A percentile compares a stretch with the other conserved stretches of the same genome.
phyloP scores from a whole-genome alignment of 2,329 filamentous ascomycete genomes.

The Alternaria solani region DNA sequence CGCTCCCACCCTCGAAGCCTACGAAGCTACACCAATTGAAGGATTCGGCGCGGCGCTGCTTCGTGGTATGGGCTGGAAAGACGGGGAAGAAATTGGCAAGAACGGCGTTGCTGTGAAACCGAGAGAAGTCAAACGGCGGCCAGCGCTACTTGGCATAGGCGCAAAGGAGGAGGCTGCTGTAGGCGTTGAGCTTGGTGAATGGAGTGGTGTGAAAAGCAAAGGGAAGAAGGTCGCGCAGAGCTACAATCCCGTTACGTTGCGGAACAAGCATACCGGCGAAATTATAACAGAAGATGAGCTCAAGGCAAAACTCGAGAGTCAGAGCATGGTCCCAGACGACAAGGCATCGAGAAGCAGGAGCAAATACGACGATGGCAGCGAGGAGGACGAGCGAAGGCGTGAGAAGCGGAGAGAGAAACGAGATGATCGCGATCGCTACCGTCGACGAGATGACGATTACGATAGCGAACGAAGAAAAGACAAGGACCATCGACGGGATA shows the following conservation, averaged over 20 bases:
- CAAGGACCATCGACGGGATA: constrained; percentile 28
- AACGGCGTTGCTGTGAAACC: constrained; percentile 59
- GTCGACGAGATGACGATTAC: constrained; percentile 28
- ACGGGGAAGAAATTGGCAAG: constrained; percentile 66
- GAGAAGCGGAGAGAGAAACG: constrained; percentile 28
- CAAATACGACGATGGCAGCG: constrained; percentile 25
- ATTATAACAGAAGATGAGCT: constrained; percentile 69
- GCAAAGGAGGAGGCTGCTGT: constrained; percentile 76
- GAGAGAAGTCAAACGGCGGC: constrained; percentile 72
- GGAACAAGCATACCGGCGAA: constrained; percentile 69
- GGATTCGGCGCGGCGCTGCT: constrained; percentile 92
- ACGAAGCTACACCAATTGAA: constrained; percentile 88
- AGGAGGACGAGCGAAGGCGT: constrained; percentile 27
- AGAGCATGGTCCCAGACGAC: constrained; percentile 55
- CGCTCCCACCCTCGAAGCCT: constrained; percentile 79
- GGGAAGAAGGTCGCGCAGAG: constrained; percentile 57
- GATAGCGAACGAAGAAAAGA: constrained; percentile 31
- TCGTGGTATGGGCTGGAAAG: constrained; percentile 95
- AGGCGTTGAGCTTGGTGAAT: constrained; percentile 75
- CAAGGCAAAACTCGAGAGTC: constrained; percentile 59
- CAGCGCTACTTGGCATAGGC: constrained; percentile 85
- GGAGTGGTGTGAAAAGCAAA: constrained; percentile 62
- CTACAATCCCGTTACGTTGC: constrained; percentile 69
- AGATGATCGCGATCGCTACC: constrained; percentile 25
- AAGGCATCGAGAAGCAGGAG: constrained; percentile 31